Conservation (phyloP, 352 stramenopile species). For the Globisporangium abappressorium region DNA sequence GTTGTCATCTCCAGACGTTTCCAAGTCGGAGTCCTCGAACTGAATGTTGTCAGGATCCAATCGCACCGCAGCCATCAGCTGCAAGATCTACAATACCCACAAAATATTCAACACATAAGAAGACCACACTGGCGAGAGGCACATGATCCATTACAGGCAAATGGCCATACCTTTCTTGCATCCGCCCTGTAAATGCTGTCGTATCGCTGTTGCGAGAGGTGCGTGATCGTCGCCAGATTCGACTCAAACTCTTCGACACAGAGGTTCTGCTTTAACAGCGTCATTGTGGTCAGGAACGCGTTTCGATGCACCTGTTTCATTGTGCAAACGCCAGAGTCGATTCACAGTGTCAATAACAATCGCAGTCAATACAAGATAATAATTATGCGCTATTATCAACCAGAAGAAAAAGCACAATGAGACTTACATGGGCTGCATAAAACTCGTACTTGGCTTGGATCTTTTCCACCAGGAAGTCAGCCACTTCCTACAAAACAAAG, state of each 20-base stretch:
- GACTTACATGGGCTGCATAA: constrained; percentile 63
- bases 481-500: constrained; percentile 44
- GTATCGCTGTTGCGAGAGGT: constrained; percentile 80
- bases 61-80: constrained; percentile 76
- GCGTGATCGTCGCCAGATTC: constrained; percentile 76
- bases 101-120: background rate
- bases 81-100: constrained; percentile 42
- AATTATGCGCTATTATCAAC: background rate
- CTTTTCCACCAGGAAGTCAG: constrained; percentile 82
- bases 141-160: too few species aligned
- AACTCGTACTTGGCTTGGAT: constrained; percentile 83
- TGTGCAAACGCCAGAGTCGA: background rate
- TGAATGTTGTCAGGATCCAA: constrained; percentile 78
- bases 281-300: constrained; percentile 63
- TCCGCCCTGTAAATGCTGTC: constrained; percentile 82
- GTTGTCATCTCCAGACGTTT: constrained; percentile 40
- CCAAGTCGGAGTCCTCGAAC: constrained; percentile 57
- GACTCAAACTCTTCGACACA: constrained; percentile 76
- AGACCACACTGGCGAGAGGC: background rate
- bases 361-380: background rate
- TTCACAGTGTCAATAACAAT: background rate
- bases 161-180: constrained; percentile 51
- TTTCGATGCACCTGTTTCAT: constrained; percentile 67
- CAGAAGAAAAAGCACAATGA: background rate
- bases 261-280: constrained; percentile 75